Base-by-base conservation (phyloP, 805 yeast genomes). In the Candida lessepsii region DNA sequence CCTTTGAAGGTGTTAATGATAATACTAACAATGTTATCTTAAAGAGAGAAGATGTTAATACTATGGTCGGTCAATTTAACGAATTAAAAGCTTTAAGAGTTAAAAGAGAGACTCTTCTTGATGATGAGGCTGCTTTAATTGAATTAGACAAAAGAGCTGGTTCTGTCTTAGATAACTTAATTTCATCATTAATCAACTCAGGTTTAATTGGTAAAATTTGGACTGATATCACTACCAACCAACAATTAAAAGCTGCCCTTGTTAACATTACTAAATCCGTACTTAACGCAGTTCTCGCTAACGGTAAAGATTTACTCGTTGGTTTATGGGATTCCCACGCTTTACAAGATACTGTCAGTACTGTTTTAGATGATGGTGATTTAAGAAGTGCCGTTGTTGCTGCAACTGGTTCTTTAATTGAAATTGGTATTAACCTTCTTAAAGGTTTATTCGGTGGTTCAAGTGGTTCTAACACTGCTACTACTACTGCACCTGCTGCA, bases 311-410 rank as follows among this genome's bases (percentile, higher is more conserved):
- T 29, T 66, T 69, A 53, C 49, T 68, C 44, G 52, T 56, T 39
- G 72, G 72, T 37, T 46, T 69, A 45, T 67, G 60, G 63, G 53
- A 65, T 50, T 67, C 73, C 24, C 72, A 72, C 42, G 61, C 67
- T 44, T 41, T 69, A 39, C 54, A 56, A 38, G 57, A 54, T 21
- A 45, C 67, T 35, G 63, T 66, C 54, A 47, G 46, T 41, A 54
- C 50, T 37, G 43, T 68, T 34, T 40, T 58, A 33, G 58, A 65
- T 50, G 65, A 63, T 53, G 3, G 53, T 21, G 56, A 53, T 28
- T n/a, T n/a, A n/a, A n/a, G n/a, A n/a, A n/a, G n/a, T n/a, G n/a
- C n/a, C n/a, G n/a, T n/a, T n/a, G n/a, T n/a, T n/a, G n/a, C n/a
- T n/a, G n/a, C n/a, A n/a, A n/a, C n/a, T n/a, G n/a, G n/a, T n/a